Evolutionary conservation across 768 basidiomycete species (phyloP).

Genomic region (Xerocomus potaroensis): DNA sequence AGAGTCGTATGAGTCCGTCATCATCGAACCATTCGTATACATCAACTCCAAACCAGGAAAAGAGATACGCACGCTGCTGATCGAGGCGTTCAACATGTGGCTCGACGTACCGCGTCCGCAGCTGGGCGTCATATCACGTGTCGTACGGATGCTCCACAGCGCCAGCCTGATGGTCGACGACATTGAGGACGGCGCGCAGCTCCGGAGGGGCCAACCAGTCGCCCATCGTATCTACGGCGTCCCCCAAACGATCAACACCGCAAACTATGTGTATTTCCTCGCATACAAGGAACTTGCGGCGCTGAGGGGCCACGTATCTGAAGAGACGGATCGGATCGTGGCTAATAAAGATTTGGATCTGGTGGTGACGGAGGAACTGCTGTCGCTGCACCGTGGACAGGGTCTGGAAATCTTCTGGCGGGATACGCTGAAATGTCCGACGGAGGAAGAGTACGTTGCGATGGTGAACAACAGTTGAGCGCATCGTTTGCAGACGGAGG

Average conservation of each 20-base stretch:
- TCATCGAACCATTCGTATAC: constrained; percentile 89
- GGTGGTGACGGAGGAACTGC: constrained; percentile 47
- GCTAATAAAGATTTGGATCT: constrained; percentile 75
- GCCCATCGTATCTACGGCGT: constrained; percentile 96
- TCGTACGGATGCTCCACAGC: constrained; percentile 93
- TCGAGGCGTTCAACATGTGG: constrained; percentile 93
- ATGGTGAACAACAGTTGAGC: constrained; percentile 94
- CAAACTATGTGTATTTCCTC: constrained; percentile 95
- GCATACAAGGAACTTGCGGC: constrained; percentile 74
- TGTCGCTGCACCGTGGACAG: constrained; percentile 92
- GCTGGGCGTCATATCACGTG: constrained; percentile 65
- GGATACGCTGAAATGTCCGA: constrained; percentile 85
- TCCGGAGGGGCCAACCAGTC: constrained; percentile 81
- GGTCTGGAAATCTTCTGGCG: constrained; percentile 94
- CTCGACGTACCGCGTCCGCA: constrained; percentile 73
- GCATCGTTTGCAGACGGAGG: constrained; percentile 54
- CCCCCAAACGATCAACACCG: constrained; percentile 95
- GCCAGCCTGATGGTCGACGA: constrained; percentile 95
- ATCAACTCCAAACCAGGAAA: constrained; percentile 84
- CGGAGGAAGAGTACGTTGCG: constrained; percentile 87
- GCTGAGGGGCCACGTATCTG: constrained; percentile 8
- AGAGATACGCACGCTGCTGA: constrained; percentile 82
- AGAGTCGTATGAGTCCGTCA: constrained; percentile 33
- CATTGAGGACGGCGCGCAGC: constrained; percentile 87
- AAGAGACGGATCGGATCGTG: constrained; percentile 25